Conservation (phyloP, 2,329 filamentous ascomycete species). For the Fusarium nelsonii region DNA sequence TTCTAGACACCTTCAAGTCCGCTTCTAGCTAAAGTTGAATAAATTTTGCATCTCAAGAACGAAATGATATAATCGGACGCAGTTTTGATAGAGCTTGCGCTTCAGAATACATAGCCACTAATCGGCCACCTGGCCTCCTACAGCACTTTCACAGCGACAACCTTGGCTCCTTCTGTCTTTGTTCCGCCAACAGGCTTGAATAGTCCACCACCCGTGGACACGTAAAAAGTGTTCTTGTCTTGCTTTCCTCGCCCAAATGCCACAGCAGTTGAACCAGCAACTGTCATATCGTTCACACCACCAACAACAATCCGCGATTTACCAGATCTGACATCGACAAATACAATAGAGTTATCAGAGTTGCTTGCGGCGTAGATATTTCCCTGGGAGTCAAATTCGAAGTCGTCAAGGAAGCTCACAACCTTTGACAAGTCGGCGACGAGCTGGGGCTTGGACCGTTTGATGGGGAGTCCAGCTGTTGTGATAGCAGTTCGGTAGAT, state of each 20-base stretch:
- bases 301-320: conserved; percentile 35
- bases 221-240: conserved; percentile 32
- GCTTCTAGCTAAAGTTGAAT: no score
- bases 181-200: conserved; percentile 32
- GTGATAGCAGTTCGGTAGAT: conserved; percentile 36
- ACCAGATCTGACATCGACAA: conserved; percentile 24
- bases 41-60: no score
- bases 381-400: conserved; percentile 31
- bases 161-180: conserved; percentile 38
- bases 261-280: conserved; percentile 41
- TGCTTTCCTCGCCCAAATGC: conserved; percentile 33
- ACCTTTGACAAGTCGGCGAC: conserved; percentile 30
- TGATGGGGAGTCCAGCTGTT: conserved; percentile 12
- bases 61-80: no score
- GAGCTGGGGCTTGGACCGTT: conserved; percentile 37
- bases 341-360: conserved; percentile 40
- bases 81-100: no score
- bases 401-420: conserved; percentile 41
- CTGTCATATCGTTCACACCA: conserved; percentile 21
- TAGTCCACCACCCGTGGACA: conserved; percentile 30
- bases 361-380: conserved; percentile 43
- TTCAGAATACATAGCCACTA: no score
- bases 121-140: no score
- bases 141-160: conserved; percentile 27
- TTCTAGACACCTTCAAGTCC: no score